Evolutionary conservation across 2,329 filamentous ascomycete genomes (phyloP), one percentile per base, ranked within the genome.

Genomic region (Pseudocercospora pini-densiflorae): DNA sequence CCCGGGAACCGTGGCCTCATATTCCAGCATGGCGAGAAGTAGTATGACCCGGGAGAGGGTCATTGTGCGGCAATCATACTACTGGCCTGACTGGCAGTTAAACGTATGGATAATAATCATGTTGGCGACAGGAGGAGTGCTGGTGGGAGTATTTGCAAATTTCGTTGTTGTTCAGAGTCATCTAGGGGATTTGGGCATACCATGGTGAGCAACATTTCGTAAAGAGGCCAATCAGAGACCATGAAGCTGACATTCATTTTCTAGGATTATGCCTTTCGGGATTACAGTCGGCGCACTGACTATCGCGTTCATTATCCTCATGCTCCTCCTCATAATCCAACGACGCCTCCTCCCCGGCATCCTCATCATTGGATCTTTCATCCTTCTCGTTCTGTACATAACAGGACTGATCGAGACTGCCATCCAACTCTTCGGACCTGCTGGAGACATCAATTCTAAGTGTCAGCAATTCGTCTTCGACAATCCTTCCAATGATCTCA

Each of bases 21-120:
- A 62, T 36, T 27, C 29, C 71, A 72, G 61, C 57, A 76, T 77
- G 74, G 75, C 74, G 29, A 74, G 74, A 63, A 73, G 69, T 67
- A 70, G 67, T 65, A 67, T 71, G 27, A 69, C 68, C 62, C 72
- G 73, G n/a, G 69, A 72, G 49, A 70, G 75, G 54, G 78, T 82
- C 21, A 77, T 83, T 55, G 80, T 83, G 43, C 80, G 81, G 31
- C 77, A 83, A 70, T 82, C 84, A 72, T 89, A 89, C 80, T 85
- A 84, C 79, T 90, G 88, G 88, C 88, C 88, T 2, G 87, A 89
- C 76, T 80, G 86, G 58, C 87, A 89, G 73, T 82, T 90, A 70
- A 89, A 89, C 73, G 78, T 88, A 73, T 90, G 88, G 88, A 85
- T 87, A 61, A 84, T 89, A 71, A 80, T 89, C 70, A 88, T 89